A percentile compares a stretch with the other conserved stretches of the same genome.
phyloP scores from a whole-genome alignment of 495 filamentous ascomycete genomes.

The Melanomma pulvis-pyrius region DNA sequence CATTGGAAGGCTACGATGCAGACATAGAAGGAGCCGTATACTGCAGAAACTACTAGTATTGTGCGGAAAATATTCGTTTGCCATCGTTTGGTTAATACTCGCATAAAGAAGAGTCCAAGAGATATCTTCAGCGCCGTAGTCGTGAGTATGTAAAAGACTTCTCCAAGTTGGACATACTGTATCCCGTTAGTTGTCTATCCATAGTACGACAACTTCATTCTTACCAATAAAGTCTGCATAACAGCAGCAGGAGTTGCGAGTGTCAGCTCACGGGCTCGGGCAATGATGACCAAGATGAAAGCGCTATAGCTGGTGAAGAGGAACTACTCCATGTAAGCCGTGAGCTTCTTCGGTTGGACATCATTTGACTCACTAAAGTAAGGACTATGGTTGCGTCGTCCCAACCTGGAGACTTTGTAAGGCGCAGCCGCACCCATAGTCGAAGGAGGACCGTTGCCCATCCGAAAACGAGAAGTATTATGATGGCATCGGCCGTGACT shows the following conservation, averaged over 20 bases:
- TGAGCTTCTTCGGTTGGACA: not conserved
- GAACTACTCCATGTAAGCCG: conserved; percentile 1
- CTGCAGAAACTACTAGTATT: conserved; percentile 41
- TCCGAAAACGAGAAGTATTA: conserved; percentile 33
- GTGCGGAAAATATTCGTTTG: conserved; percentile 41
- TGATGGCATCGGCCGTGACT: conserved; percentile 4
- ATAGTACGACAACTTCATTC: not conserved
- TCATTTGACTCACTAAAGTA: conserved; percentile 18
- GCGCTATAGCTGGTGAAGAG: conserved; percentile 33
- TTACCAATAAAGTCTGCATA: conserved; percentile 15
- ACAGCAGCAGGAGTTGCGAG: conserved; percentile 2
- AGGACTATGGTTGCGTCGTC: conserved; percentile 31
- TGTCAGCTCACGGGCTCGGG: not conserved
- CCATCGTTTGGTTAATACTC: conserved; percentile 43
- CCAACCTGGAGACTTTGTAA: conserved; percentile 34
- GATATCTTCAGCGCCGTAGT: conserved; percentile 49
- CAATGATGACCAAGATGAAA: conserved; percentile 20
- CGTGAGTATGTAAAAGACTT: conserved; percentile 47
- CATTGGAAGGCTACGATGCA: conserved; percentile 52
- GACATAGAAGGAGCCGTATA: conserved; percentile 48
- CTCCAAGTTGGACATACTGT: conserved; percentile 41
- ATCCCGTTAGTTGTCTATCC: not conserved
- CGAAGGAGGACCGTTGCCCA: conserved; percentile 40
- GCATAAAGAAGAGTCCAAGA: conserved; percentile 52
- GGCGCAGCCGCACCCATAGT: conserved; percentile 36